A percentile compares a stretch with the other conserved stretches of the same genome.
These are phyloP conservation scores for Canavalia ensiformis DNA, from an alignment of 306 rosid genomes.

Conservation along the genomic window DNA sequence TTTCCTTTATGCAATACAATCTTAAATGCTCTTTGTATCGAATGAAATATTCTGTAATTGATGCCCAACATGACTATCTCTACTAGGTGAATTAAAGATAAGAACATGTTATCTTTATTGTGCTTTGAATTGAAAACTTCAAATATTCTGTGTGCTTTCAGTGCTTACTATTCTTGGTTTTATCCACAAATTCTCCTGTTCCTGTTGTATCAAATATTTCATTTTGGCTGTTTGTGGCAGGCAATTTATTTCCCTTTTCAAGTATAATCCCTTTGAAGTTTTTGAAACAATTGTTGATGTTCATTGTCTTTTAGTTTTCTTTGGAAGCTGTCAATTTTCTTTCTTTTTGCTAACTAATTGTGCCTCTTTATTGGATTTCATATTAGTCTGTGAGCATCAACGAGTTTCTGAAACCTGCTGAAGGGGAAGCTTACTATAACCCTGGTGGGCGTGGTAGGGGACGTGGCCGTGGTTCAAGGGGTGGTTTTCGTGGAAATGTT, in stretches of 20 bases:
- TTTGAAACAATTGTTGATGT: not conserved
- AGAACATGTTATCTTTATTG: not conserved
- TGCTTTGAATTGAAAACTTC: not conserved
- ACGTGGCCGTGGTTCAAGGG: conserved; percentile 83
- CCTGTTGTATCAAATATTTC: not conserved
- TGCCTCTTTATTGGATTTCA: not conserved
- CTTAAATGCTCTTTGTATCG: not conserved
- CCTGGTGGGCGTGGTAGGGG: conserved; percentile 88
- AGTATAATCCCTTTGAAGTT: not conserved
- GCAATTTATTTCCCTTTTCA: not conserved
- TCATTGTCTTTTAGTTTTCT: not conserved
- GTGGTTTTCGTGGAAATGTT: conserved; percentile 66
- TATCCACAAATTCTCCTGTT: not conserved
- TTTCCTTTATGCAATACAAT: not conserved
- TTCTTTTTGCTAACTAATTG: not conserved
- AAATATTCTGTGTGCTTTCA: not conserved
- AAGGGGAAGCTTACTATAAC: conserved; percentile 68
- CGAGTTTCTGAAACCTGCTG: conserved; percentile 94
- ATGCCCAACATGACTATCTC: not conserved
- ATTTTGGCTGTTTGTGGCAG: not conserved
- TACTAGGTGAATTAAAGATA: not conserved
- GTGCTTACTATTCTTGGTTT: not conserved
- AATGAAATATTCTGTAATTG: not conserved
- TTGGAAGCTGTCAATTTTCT: not conserved
- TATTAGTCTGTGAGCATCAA: conserved; percentile 84